Evolutionary conservation across 2,329 filamentous ascomycete genomes (phyloP).

Genomic region (Aspergillus sp.): DNA sequence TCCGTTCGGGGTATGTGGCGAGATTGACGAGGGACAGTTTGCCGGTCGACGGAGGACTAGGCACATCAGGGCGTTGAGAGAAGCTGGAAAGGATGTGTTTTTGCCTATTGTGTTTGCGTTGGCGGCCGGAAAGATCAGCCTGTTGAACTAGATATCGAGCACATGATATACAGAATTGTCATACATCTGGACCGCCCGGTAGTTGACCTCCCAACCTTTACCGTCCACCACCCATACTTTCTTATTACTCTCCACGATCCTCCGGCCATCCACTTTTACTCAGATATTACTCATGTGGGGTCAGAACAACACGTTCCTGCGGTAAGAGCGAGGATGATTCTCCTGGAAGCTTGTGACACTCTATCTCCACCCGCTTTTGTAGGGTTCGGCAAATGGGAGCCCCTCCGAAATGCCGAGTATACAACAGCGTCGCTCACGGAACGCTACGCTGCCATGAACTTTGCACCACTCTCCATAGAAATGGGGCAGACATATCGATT

Average conservation of each 20-base stretch:
- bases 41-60: slow-evolving; percentile 26
- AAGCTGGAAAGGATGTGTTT: slow-evolving; percentile 23
- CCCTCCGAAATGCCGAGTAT: slow-evolving; percentile 15
- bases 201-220: too few species aligned
- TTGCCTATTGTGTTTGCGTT: slow-evolving; percentile 26
- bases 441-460: not conserved
- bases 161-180: too few species aligned
- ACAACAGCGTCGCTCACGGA: not conserved
- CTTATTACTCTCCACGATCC: not conserved
- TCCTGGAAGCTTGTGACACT: not conserved
- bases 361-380: slow-evolving; percentile 5
- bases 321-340: not conserved
- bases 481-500: not conserved
- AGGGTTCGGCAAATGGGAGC: slow-evolving; percentile 19
- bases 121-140: slow-evolving; percentile 37
- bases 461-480: not conserved
- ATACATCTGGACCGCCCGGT: too few species aligned
- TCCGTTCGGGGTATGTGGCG: slow-evolving; percentile 30
- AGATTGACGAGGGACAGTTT: slow-evolving; percentile 27
- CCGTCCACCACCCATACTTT: too few species aligned
- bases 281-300: slow-evolving; percentile 30
- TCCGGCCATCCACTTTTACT: slow-evolving; percentile 18
- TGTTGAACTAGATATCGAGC: slow-evolving; percentile 27
- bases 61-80: slow-evolving; percentile 23
- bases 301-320: slow-evolving; percentile 1